Base-by-base conservation (phyloP, 108 stramenopile species). In the Cylindrotheca closterium region DNA sequence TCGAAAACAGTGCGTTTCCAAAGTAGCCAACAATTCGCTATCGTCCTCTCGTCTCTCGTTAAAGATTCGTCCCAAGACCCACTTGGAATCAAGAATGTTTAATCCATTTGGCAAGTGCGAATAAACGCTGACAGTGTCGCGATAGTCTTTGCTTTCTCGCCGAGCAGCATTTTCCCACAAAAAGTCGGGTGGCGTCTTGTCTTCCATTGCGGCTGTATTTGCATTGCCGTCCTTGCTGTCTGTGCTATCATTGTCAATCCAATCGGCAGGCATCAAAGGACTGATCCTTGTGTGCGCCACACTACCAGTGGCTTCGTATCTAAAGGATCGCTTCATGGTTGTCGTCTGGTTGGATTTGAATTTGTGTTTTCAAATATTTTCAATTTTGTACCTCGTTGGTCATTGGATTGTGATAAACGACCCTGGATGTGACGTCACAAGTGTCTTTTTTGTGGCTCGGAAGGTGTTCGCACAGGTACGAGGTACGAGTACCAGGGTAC, bases 111-210 rank as follows among this genome's bases (percentile, higher is more conserved):
- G 91, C 15, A 93, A 53, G 63, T 93, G 91, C 3, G 85, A 87
- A 50, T 92, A 92, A 2, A 75, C 76, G 12, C 37, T 31, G 0
- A 75, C 79, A 29, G 49, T 4, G 57, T 92, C 86, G 3, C 87
- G 77, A 45, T 74, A 67, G 23, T 47, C 46, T 63, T 78, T 85
- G 1, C 86, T 92, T 55, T 73, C 82, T 25, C 51, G 31, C 2
- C 86, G 86, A n/a, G 84, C 86, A n/a, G 82, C 74, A 75, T 92
- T 92, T 61, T 88, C 86, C 91, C 91, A 92, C 24, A 88, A 61
- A 62, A 92, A 92, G 28, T 77, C 68, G 51, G 71, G 69, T n/a
- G n/a, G n/a, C n/a, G n/a, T n/a, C n/a, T n/a, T n/a, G n/a, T n/a
- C n/a, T 30, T 31, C 25, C 24, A 46, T 33, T 17, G 49, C 47